phyloP scores from a whole-genome alignment of 371 early-diverging fungal genomes.

The Syncephalis plumigaleata region DNA sequence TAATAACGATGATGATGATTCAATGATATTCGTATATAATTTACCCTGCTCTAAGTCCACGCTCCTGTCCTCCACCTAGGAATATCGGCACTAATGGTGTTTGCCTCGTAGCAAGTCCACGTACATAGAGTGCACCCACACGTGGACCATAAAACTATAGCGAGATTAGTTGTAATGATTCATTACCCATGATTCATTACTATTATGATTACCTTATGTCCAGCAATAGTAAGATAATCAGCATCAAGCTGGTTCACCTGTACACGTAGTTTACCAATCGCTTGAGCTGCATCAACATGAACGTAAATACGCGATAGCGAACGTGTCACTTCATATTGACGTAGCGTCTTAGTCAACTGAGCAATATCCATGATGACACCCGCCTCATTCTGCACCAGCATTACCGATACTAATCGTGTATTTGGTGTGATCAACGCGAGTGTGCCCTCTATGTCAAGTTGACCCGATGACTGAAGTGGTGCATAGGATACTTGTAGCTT shows the following conservation, averaged over 20 bases:
- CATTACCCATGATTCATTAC: no score
- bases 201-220: slow-evolving; percentile 69
- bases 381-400: slow-evolving; percentile 99
- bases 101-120: slow-evolving; percentile 23
- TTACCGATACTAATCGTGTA: slow-evolving; percentile 89
- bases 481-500: slow-evolving; percentile 33
- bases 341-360: slow-evolving; percentile 85
- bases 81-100: slow-evolving; percentile 88
- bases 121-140: slow-evolving; percentile 91
- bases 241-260: slow-evolving; percentile 94
- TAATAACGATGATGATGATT: no score
- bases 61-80: slow-evolving; percentile 98
- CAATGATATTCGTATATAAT: no score
- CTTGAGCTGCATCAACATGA: slow-evolving; percentile 99
- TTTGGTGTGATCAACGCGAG: slow-evolving; percentile 81
- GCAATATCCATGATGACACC: slow-evolving; percentile 93
- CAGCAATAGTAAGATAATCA: slow-evolving; percentile 94
- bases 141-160: slow-evolving; percentile 84
- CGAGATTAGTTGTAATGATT: no score
- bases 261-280: slow-evolving; percentile 92
- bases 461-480: slow-evolving; percentile 81
- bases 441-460: slow-evolving; percentile 60
- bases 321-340: slow-evolving; percentile 33
- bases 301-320: slow-evolving; percentile 42
- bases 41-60: slow-evolving; percentile 87